Percentiles rank a stretch among this genome's conserved stretches.
Evolutionary conservation across 768 basidiomycete species (phyloP).

Genomic region (Naganishia friedmannii): DNA sequence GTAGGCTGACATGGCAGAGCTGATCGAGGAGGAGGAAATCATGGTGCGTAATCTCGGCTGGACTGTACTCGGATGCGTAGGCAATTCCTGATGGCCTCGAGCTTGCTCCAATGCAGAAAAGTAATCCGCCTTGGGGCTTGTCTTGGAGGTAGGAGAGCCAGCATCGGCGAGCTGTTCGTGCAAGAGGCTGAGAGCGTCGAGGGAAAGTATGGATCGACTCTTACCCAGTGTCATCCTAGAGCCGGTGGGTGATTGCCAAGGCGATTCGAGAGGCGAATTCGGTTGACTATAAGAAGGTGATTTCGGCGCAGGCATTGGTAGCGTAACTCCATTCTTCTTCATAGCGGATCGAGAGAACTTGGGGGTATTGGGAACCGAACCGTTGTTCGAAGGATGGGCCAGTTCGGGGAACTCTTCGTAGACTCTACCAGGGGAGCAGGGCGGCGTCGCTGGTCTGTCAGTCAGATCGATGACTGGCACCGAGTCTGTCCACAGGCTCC

Average conservation of each 20-base stretch:
- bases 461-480: not conserved
- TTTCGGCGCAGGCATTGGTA: constrained; percentile 16
- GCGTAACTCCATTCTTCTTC: constrained; percentile 43
- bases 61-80: not conserved
- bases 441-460: constrained; percentile 7
- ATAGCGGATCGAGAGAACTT: constrained; percentile 46
- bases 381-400: not conserved
- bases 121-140: not conserved
- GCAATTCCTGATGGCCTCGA: not conserved
- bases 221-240: constrained; percentile 8
- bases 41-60: not conserved
- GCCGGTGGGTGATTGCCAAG: constrained; percentile 16
- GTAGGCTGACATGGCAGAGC: not conserved
- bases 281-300: not conserved
- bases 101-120: not conserved
- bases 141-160: not conserved
- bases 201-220: constrained; percentile 11
- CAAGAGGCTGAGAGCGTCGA: not conserved
- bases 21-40: not conserved
- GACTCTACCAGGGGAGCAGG: constrained; percentile 6
- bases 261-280: constrained; percentile 8
- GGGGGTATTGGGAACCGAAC: constrained; percentile 26
- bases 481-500: constrained; percentile 16
- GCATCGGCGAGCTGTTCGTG: not conserved
- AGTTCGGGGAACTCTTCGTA: constrained; percentile 20